Evolutionary conservation across 371 early-diverging fungal species (phyloP), one percentile per base, ranked within the genome.

Genomic region (Syncephalastrum sp.): DNA sequence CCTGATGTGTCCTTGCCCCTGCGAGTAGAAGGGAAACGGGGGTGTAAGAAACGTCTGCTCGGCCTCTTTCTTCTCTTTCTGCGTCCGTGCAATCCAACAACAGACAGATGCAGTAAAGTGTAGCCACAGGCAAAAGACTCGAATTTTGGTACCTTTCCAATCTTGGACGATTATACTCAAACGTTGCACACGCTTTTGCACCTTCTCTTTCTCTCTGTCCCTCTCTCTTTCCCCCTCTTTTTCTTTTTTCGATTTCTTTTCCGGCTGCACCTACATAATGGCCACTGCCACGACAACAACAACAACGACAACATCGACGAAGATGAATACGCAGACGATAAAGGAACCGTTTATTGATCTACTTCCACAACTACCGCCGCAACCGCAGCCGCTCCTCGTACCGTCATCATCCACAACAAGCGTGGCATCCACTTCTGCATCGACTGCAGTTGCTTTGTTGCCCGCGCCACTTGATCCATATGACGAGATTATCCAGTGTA

Each of bases 331-430:
- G 8, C 2, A 2, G 12, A 33, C 38, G 38, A 33, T 10, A 33
- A 33, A 33, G 8, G 38, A 10, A 33, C 38, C 38, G 0, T 33
- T 33, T 10, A 10, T 33, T 33, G 12, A 5, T 33, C 10, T 33
- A 33, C 2, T 33, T 2, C 38, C 38, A 33, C 38, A 33, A 33
- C 38, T 7, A 27, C 27, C 7, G 7, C 27, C 27, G 7, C 27
- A 0, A 27, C 27, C 27, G 38, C 38, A 33, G 38, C 38, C 5
- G 38, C 38, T 2, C 10, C 38, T 33, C 38, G 38, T 33, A 29
- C 53, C 42, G 24, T 41, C 43, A 54, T 54, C 46, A 19, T 45
- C 45, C 24, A 45, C 46, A 45, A 13, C 43, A 19, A 54, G 27
- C 54, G 8, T 33, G 38, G 38, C 38, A 33, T 33, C 38, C 38